Evolutionary conservation across 768 basidiomycete species (phyloP).

Genomic region (Suillus fuscotomentosus): DNA sequence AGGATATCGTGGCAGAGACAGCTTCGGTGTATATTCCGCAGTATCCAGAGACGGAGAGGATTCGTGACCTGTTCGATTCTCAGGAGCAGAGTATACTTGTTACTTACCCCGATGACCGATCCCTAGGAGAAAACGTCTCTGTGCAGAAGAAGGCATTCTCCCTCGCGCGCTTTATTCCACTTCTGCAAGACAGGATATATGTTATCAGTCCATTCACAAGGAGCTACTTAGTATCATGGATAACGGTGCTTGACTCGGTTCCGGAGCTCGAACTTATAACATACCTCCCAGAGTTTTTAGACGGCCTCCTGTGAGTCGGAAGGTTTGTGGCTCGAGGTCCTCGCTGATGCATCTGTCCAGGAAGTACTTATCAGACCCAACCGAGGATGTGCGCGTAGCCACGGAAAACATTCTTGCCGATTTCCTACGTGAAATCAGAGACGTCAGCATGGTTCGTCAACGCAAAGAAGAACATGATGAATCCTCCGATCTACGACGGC

Average conservation of each 20-base stretch:
- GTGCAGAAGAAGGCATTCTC: conserved; percentile 82
- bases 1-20: conserved; percentile 96
- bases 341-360: conserved; percentile 37
- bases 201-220: conserved; percentile 95
- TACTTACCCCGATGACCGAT: conserved; percentile 53
- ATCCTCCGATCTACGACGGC: conserved; percentile 36
- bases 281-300: conserved; percentile 92
- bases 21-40: conserved; percentile 93
- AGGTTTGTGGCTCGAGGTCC: conserved; percentile 4
- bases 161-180: conserved; percentile 89
- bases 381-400: conserved; percentile 87
- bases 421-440: conserved; percentile 87
- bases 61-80: conserved; percentile 44
- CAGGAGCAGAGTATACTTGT: conserved; percentile 60
- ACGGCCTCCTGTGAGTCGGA: conserved; percentile 78
- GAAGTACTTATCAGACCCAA: conserved; percentile 94
- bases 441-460: conserved; percentile 74
- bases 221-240: conserved; percentile 97
- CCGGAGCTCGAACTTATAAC: conserved; percentile 95
- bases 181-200: conserved; percentile 90
- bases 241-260: conserved; percentile 91
- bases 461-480: conserved; percentile 57
- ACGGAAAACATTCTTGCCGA: conserved; percentile 88
- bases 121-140: conserved; percentile 31
- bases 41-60: conserved; percentile 75